Conservation (phyloP, 2,329 filamentous ascomycete species). For the Pleomassaria siparia region DNA sequence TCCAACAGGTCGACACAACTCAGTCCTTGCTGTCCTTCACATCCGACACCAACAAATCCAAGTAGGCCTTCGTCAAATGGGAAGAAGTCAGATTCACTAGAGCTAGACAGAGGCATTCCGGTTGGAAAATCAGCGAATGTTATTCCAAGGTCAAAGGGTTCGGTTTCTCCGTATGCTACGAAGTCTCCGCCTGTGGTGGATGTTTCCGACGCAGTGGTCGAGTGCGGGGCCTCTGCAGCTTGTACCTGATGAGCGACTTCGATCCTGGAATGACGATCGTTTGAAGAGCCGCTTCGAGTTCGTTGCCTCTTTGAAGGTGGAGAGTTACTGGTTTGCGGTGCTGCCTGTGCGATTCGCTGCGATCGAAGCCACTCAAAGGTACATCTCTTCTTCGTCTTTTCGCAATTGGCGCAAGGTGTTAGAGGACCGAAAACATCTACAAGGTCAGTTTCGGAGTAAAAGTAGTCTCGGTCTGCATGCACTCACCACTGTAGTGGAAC, state of each 20-base stretch:
- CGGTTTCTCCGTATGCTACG: constrained; percentile 6
- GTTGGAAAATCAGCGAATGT: constrained; percentile 34
- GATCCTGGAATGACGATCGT: not conserved
- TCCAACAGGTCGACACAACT: too few species aligned
- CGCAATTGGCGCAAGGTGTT: constrained; percentile 46
- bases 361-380: constrained; percentile 49
- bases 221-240: constrained; percentile 6
- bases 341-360: constrained; percentile 34
- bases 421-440: constrained; percentile 38
- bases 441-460: constrained; percentile 19
- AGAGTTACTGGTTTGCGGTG: constrained; percentile 18
- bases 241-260: constrained; percentile 1
- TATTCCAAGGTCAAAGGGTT: constrained; percentile 21
- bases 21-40: not conserved
- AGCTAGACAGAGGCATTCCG: constrained; percentile 16
- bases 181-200: constrained; percentile 3
- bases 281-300: constrained; percentile 20
- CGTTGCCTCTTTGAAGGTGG: constrained; percentile 35
- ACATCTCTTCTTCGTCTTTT: constrained; percentile 48
- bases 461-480: not conserved
- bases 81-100: not conserved
- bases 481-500: constrained; percentile 41
- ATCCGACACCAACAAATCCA: too few species aligned
- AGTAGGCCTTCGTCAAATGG: not conserved
- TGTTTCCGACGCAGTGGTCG: constrained; percentile 6